A percentile compares a stretch with the other conserved stretches of the same genome.
phyloP scores from a whole-genome alignment of 2,329 filamentous ascomycete species.

The Nigrospora sphaerica region DNA sequence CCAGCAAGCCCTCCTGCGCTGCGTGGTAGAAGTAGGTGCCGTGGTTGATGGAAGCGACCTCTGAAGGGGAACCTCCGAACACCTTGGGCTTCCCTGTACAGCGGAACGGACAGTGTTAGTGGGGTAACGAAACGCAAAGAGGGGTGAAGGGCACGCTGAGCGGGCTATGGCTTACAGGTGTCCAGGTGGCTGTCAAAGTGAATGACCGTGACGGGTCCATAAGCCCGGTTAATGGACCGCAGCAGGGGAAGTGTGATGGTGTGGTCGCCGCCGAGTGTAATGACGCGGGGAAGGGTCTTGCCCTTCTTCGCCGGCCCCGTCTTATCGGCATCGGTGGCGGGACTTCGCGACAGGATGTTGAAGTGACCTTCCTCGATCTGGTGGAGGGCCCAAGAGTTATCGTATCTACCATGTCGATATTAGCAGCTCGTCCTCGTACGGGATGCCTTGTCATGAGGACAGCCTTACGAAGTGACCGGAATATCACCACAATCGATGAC shows the following conservation, averaged over 20 bases:
- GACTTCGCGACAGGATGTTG: conserved; percentile 62
- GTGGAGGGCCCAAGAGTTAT: conserved; percentile 73
- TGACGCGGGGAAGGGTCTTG: conserved; percentile 71
- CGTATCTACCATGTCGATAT: conserved; percentile 49
- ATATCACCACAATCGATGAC: conserved; percentile 81
- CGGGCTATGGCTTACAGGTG: conserved; percentile 47
- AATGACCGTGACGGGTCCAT: conserved; percentile 54
- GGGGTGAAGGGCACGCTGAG: neutral
- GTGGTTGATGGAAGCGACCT: conserved; percentile 74
- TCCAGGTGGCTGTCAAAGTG: conserved; percentile 60
- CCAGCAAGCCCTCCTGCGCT: conserved; percentile 66
- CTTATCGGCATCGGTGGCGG: conserved; percentile 60
- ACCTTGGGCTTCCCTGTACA: conserved; percentile 73
- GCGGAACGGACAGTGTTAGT: neutral
- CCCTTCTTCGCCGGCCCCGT: conserved; percentile 60
- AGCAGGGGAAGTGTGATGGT: conserved; percentile 55
- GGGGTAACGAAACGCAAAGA: neutral
- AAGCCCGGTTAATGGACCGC: conserved; percentile 52
- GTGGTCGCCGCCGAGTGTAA: conserved; percentile 65
- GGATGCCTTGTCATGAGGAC: conserved; percentile 2
- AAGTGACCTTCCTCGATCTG: conserved; percentile 86
- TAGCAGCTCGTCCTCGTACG: neutral
- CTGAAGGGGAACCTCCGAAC: conserved; percentile 72
- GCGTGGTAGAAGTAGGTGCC: conserved; percentile 88
- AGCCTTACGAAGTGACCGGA: conserved; percentile 68